A percentile compares a stretch with the other conserved stretches of the same genome.
Conservation (phyloP, 2,329 filamentous ascomycete genomes). For the Aotearoamyces nothofagi region DNA sequence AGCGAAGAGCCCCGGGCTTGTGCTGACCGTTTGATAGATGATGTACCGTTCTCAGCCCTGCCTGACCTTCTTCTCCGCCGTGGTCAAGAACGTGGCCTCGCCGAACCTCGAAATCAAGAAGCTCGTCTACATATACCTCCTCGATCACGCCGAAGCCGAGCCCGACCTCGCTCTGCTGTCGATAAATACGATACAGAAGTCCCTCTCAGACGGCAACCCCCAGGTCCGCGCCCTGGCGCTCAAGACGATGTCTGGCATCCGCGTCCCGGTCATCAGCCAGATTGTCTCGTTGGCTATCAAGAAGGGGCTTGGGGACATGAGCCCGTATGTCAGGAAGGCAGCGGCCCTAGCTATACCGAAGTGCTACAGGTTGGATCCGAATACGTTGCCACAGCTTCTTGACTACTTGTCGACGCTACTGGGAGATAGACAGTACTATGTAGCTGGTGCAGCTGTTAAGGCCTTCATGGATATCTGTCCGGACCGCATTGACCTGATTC, state of each 20-base stretch:
- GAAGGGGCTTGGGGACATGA: slow-evolving; percentile 86
- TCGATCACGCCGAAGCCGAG: slow-evolving; percentile 91
- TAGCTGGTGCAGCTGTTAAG: slow-evolving; percentile 83
- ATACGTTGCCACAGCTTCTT: slow-evolving; percentile 67
- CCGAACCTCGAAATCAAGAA: slow-evolving; percentile 94
- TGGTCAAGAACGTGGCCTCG: slow-evolving; percentile 95
- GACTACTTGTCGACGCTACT: slow-evolving; percentile 68
- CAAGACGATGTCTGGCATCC: slow-evolving; percentile 92
- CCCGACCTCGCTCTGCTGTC: slow-evolving; percentile 89
- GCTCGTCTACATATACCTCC: slow-evolving; percentile 94
- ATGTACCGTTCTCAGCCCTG: slow-evolving; percentile 87
- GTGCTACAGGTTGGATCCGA: slow-evolving; percentile 82
- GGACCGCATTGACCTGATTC: slow-evolving; percentile 73
- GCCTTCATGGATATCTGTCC: slow-evolving; percentile 86
- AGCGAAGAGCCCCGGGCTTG: too few relatives aligned
- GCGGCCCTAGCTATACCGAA: slow-evolving; percentile 91
- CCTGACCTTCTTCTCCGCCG: slow-evolving; percentile 86
- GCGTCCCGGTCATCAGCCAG: slow-evolving; percentile 95
- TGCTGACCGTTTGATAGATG: slow-evolving; percentile 62
- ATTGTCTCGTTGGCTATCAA: slow-evolving; percentile 95
- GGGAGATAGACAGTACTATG: slow-evolving; percentile 87
- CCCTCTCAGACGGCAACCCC: slow-evolving; percentile 80
- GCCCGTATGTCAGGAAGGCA: slow-evolving; percentile 79
- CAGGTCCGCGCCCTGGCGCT: slow-evolving; percentile 84
- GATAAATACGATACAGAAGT: slow-evolving; percentile 98